A percentile compares a stretch with the other conserved stretches of the same genome.
These are phyloP conservation scores for Triticum timopheevii DNA, from an alignment of 176 grass and related monocot species.

Conservation along the genomic window DNA sequence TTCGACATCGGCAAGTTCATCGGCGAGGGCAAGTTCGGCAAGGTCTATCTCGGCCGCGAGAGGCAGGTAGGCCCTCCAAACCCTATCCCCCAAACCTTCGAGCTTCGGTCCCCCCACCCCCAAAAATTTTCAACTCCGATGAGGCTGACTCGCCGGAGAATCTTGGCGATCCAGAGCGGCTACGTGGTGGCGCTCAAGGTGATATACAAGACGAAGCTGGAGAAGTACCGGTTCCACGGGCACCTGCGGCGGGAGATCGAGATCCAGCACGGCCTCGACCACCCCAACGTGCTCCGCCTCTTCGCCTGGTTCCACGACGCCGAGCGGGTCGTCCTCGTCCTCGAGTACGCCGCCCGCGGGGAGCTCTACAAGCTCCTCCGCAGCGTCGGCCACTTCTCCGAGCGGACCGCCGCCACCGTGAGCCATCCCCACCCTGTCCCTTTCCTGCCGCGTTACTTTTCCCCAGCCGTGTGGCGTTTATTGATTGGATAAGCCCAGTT, in stretches of 20 bases:
- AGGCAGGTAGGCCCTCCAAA: slow-evolving; percentile 44
- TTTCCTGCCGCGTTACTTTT: background rate
- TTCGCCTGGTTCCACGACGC: slow-evolving; percentile 91
- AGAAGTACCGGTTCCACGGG: slow-evolving; percentile 76
- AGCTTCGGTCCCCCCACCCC: background rate
- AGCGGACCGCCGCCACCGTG: slow-evolving; percentile 71
- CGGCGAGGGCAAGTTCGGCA: slow-evolving; percentile 86
- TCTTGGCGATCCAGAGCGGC: slow-evolving; percentile 52
- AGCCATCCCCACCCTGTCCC: background rate
- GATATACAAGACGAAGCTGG: slow-evolving; percentile 78
- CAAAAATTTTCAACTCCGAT: background rate
- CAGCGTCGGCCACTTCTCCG: slow-evolving; percentile 54
- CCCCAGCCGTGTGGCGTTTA: background rate
- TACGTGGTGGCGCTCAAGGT: slow-evolving; percentile 87
- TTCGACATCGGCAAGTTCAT: slow-evolving; percentile 84
- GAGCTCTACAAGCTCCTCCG: slow-evolving; percentile 84
- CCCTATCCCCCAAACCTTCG: background rate
- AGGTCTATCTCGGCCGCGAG: slow-evolving; percentile 91
- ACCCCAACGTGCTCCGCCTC: slow-evolving; percentile 94
- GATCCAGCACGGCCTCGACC: slow-evolving; percentile 77
- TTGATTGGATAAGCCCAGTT: background rate
- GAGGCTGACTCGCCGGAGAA: slow-evolving; percentile 1
- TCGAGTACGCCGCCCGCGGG: slow-evolving; percentile 71
- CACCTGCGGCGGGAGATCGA: slow-evolving; percentile 79
- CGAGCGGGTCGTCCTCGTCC: slow-evolving; percentile 68